Evolutionary conservation across 805 yeast genomes (phyloP), one percentile per base, ranked within the genome.

Genomic region (Helenozyma rhizophorensis): DNA sequence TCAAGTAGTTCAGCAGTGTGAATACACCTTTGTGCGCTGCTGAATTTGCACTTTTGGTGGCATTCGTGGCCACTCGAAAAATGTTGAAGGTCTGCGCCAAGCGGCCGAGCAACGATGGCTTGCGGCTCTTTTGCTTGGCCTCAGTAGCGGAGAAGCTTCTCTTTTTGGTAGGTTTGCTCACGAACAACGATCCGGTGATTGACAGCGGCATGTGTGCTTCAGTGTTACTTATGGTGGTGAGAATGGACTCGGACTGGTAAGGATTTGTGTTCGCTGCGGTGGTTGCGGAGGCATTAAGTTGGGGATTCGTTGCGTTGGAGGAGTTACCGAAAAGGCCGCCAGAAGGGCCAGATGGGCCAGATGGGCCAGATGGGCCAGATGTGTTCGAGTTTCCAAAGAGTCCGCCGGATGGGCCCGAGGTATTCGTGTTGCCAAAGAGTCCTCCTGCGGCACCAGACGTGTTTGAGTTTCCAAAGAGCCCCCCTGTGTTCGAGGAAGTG

Each of bases 81-180:
- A 58, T 44, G 30, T 48, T 55, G 36, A 63, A 56, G 1, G 66
- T 57, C 42, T 54, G 62, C 2, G 67, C 65, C 32, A 63, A 50
- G 31, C 51, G 57, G 3, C 50, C 40, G 21, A 63, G 51, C 24
- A 63, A 43, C 2, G 63, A 49, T 12, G 58, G 45, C 30, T 53
- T 51, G 16, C 47, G 47, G 9, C 33, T 37, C 6, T 30, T 32
- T 8, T 30, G 25, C 23, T 32, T 21, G 34, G 36, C 9, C 19
- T 29, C 25, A 26, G 42, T 21, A 15, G 43, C 32, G 10, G 56
- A 43, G 31, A 28, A 47, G 12, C 40, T 30, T 34, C 51, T 45
- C 25, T 53, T 45, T 16, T 33, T 47, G 4, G 45, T 8, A 11
- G 40, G 9, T 13, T 39, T 42, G 18, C 11, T 28, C 13, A 51